These are phyloP conservation scores for Epichloe sibirici DNA, from an alignment of 2,329 filamentous ascomycete genomes.

Conservation along the genomic window DNA sequence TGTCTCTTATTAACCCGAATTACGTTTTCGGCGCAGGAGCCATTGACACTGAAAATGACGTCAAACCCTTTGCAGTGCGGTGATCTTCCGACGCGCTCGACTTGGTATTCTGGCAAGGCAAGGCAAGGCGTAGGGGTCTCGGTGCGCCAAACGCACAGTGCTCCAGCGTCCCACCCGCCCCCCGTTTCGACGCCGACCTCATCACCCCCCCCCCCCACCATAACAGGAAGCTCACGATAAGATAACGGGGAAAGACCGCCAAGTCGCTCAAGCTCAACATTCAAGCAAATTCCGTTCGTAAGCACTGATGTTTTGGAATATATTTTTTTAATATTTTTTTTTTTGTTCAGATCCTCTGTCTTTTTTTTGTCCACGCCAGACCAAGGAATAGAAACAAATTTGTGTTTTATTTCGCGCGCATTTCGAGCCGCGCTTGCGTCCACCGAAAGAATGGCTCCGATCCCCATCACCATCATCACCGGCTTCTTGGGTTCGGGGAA, in stretches of 20 bases:
- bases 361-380: background rate
- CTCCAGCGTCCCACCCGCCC: background rate
- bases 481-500: constrained; percentile 95
- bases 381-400: background rate
- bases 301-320: background rate
- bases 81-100: background rate
- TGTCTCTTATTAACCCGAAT: no score
- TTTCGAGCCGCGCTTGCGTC: background rate
- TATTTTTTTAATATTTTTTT: background rate
- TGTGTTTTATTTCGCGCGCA: background rate
- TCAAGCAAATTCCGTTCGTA: background rate
- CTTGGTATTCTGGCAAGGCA: background rate
- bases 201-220: background rate
- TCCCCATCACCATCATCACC: constrained; percentile 88
- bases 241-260: background rate
- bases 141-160: background rate
- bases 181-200: background rate
- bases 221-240: background rate
- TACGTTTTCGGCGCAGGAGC: no score
- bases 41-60: background rate
- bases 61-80: background rate
- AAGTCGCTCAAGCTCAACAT: background rate
- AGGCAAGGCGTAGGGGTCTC: background rate
- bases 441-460: constrained; percentile 43
- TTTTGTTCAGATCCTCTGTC: background rate